Conservation (phyloP, 495 filamentous ascomycete genomes). For the Penicillium samsonianum region DNA sequence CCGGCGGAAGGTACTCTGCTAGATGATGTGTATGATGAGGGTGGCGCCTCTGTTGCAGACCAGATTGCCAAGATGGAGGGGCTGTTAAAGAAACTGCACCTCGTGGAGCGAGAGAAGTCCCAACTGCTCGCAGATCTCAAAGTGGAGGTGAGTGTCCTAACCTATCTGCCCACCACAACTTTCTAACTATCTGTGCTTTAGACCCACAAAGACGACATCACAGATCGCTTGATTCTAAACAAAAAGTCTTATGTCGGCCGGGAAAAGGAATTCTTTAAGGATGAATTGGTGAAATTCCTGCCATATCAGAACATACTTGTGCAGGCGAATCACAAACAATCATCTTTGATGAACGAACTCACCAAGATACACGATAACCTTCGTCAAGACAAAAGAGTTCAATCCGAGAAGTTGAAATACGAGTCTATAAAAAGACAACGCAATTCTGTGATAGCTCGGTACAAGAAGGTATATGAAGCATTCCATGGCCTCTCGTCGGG, state of each 20-base stretch:
- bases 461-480: slow-evolving; percentile 88
- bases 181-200: slow-evolving; percentile 35
- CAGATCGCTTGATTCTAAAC: slow-evolving; percentile 86
- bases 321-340: slow-evolving; percentile 92
- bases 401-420: slow-evolving; percentile 91
- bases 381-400: slow-evolving; percentile 90
- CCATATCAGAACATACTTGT: slow-evolving; percentile 89
- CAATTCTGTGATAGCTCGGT: slow-evolving; percentile 77
- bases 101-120: slow-evolving; percentile 85
- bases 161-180: background rate
- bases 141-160: slow-evolving; percentile 70
- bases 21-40: slow-evolving; percentile 88
- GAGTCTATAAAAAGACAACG: slow-evolving; percentile 83
- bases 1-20: slow-evolving; percentile 76
- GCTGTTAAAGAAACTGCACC: slow-evolving; percentile 83
- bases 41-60: slow-evolving; percentile 74
- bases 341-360: slow-evolving; percentile 90
- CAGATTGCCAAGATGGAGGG: slow-evolving; percentile 90
- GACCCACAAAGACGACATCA: slow-evolving; percentile 96
- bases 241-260: slow-evolving; percentile 86
- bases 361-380: slow-evolving; percentile 84
- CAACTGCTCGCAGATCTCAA: slow-evolving; percentile 96
- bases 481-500: slow-evolving; percentile 90
- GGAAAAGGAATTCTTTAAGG: slow-evolving; percentile 86
- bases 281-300: slow-evolving; percentile 93